Conservation (phyloP, 2,329 filamentous ascomycete genomes). For the Venturia nashicola region DNA sequence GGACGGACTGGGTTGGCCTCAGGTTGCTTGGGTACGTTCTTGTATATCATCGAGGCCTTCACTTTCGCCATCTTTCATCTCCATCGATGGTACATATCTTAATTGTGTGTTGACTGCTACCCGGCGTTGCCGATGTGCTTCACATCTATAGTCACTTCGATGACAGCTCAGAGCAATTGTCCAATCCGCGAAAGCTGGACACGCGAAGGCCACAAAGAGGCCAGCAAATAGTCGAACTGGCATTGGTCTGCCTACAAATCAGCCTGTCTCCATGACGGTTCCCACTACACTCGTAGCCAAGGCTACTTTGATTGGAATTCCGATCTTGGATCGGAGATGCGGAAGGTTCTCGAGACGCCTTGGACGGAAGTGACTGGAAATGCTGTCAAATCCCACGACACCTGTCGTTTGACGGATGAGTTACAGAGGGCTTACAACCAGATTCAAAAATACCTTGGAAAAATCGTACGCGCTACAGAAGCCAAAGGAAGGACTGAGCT, state of each 20-base stretch:
- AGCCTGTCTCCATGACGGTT: neutral
- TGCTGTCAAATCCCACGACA: neutral
- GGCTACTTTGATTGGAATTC: neutral
- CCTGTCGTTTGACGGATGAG: neutral
- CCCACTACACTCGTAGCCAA: neutral
- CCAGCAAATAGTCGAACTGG: neutral
- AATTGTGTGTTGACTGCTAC: too few relatives aligned
- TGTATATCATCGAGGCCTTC: neutral
- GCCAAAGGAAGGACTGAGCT: neutral
- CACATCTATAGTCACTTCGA: too few relatives aligned
- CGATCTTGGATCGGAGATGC: neutral
- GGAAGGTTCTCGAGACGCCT: neutral
- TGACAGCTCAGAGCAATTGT: too few relatives aligned
- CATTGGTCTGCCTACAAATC: neutral
- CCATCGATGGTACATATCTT: too few relatives aligned
- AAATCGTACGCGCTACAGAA: neutral
- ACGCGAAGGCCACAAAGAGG: neutral
- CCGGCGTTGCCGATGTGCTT: too few relatives aligned
- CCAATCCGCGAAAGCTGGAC: too few relatives aligned
- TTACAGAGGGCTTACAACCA: neutral
- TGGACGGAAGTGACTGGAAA: neutral
- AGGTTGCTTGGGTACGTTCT: neutral
- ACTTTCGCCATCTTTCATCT: too few relatives aligned
- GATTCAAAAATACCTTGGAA: neutral
- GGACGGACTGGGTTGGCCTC: neutral